Evolutionary conservation across 352 stramenopile genomes (phyloP), one percentile per base, ranked within the genome.

Genomic region (Elongisporangium senticosum): DNA sequence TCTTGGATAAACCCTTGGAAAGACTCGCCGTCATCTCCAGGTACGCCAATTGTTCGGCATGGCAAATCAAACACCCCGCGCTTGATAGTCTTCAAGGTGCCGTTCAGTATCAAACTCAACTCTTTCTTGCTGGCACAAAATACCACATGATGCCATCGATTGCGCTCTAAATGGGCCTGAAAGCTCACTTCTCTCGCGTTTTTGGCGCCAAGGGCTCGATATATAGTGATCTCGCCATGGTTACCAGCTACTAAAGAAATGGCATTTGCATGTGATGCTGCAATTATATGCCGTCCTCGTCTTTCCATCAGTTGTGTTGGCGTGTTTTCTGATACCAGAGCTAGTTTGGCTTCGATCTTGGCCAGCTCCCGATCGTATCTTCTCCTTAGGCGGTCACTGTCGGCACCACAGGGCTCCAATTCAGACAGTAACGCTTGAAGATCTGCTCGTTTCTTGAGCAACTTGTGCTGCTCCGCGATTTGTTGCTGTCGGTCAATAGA

Each of bases 1-100:
- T 92, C 83, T 21, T 89, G 75, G 2, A 87, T 23, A 47, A 60
- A 79, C 20, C 79, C 77, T 52, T 89, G 78, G 57, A 89, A 92
- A 8, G 78, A 84, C 23, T 78, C 73, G 17, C 62, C 65, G 3
- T 59, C 24, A 13, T 68, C 59, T 17, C 74, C 69, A 8, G 62
- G 33, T 1, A 17, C 61, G n/a, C 83, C 83, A 8, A 92, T 69
- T 40, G 33, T 53, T 14, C 55, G 65, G 49, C 88, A 71, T 1
- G 83, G 83, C 24, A 92, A 56, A 1, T 87, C 67, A 39, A 89
- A 92, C 14, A 72, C 60, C 0, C 80, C 80, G 1, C 72, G 67
- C 49, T 79, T 71, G 48, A 75, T 61, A 24, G 22, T 64, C 57
- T 70, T 67, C 3, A 83, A 58, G 14, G 69, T 68, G 1, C 69